These are phyloP conservation scores for Phyllostachys edulis DNA, from an alignment of 176 grass and related monocot species.

Conservation along the genomic window DNA sequence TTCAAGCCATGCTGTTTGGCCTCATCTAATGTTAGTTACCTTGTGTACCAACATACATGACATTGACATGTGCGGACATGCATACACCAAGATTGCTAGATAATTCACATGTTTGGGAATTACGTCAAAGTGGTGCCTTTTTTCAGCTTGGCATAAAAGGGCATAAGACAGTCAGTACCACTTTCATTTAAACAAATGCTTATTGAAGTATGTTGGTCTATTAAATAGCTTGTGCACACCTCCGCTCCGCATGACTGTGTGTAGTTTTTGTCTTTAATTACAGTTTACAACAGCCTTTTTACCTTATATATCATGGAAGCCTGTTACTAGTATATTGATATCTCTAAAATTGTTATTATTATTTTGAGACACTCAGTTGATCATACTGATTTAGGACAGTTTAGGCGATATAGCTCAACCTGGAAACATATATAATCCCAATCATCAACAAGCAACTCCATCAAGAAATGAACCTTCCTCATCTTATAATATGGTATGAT, in stretches of 20 bases:
- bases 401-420: constrained; percentile 47
- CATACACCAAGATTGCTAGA: constrained; percentile 12
- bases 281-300: constrained; percentile 9
- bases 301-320: not conserved
- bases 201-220: not conserved
- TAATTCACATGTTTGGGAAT: not conserved
- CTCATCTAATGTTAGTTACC: too few species aligned
- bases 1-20: too few species aligned
- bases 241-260: not conserved
- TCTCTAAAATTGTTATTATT: too few species aligned
- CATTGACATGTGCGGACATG: not conserved
- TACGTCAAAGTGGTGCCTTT: not conserved
- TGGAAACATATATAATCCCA: constrained; percentile 38
- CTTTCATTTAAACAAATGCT: constrained; percentile 8
- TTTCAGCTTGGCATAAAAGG: constrained; percentile 15
- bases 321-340: not conserved
- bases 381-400: constrained; percentile 58
- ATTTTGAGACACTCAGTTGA: constrained; percentile 33
- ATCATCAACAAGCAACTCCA: constrained; percentile 38
- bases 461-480: constrained; percentile 38
- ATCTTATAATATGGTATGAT: constrained; percentile 48
- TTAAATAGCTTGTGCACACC: not conserved
- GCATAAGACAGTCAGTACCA: not conserved
- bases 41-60: too few species aligned
- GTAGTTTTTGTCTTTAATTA: constrained; percentile 12